A percentile compares a stretch with the other conserved stretches of the same genome.
phyloP scores from a whole-genome alignment of 768 basidiomycete species.

The Agrocybe chaxingu region DNA sequence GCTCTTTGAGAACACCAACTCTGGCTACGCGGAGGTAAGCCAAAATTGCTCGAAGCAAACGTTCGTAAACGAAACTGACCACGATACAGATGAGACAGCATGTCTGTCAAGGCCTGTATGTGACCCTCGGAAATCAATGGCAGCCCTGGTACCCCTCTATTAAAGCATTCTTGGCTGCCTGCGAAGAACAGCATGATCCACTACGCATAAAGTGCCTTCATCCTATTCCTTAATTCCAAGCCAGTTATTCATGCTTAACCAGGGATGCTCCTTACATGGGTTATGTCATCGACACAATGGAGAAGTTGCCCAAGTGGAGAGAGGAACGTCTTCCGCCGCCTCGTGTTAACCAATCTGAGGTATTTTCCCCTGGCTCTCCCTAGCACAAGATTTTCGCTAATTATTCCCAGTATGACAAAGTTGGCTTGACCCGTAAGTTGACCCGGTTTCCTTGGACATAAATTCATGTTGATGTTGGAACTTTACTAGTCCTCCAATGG shows the following conservation, averaged over 20 bases:
- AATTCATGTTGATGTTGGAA: constrained; percentile 7
- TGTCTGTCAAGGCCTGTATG: constrained; percentile 63
- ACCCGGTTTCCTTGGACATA: background rate
- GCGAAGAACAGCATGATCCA: constrained; percentile 49
- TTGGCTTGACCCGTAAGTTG: constrained; percentile 73
- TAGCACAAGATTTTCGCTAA: background rate
- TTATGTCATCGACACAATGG: constrained; percentile 53
- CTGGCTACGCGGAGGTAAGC: constrained; percentile 80
- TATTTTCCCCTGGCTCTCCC: constrained; percentile 9
- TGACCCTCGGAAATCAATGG: constrained; percentile 62
- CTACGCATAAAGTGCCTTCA: constrained; percentile 42
- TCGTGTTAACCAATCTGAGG: constrained; percentile 79
- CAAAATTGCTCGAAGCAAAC: background rate
- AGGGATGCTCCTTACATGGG: constrained; percentile 57
- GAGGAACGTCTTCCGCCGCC: constrained; percentile 81
- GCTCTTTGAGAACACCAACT: constrained; percentile 73
- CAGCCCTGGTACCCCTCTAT: constrained; percentile 60
- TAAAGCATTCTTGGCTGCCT: constrained; percentile 53
- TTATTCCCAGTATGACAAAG: constrained; percentile 73
- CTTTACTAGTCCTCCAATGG: constrained; percentile 67
- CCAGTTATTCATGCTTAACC: constrained; percentile 4
- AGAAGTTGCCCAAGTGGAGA: constrained; percentile 65
- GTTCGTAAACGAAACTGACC: constrained; percentile 4
- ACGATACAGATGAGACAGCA: constrained; percentile 57
- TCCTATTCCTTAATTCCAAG: constrained; percentile 1